Evolutionary conservation across 129 eudicot species (phyloP).

Genomic region (Helianthus annuus): DNA sequence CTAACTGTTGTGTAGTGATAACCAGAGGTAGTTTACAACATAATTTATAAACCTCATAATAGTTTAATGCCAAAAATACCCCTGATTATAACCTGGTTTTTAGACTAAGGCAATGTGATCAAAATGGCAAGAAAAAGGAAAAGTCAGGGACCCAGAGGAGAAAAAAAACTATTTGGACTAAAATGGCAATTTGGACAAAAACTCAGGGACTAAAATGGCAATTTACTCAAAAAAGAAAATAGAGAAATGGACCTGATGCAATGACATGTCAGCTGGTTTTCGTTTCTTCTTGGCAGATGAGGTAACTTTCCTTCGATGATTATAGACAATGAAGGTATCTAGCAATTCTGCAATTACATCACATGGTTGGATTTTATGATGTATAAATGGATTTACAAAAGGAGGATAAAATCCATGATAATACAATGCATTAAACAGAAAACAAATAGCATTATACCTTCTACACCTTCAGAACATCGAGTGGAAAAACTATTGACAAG

Average conservation of each 20-base stretch:
- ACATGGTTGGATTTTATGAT: not conserved
- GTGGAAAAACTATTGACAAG: conserved; percentile 65
- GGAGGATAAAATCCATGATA: not conserved
- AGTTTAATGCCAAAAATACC: too few species aligned
- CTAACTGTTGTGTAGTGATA: too few species aligned
- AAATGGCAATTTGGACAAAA: too few species aligned
- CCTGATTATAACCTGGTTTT: too few species aligned
- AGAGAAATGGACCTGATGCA: conserved; percentile 73
- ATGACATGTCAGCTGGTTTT: conserved; percentile 64
- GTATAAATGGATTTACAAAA: not conserved
- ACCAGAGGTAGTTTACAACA: too few species aligned
- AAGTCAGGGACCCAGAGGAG: too few species aligned
- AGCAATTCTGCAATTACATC: conserved; percentile 55
- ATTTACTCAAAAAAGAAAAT: not conserved
- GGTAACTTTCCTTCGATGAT: conserved; percentile 91
- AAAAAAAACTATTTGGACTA: too few species aligned
- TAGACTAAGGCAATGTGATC: too few species aligned
- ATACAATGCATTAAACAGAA: not conserved
- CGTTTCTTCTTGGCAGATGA: conserved; percentile 97
- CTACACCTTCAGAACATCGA: conserved; percentile 63
- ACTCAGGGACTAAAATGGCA: too few species aligned
- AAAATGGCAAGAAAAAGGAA: too few species aligned
- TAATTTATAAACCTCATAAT: too few species aligned
- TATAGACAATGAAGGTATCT: conserved; percentile 90
- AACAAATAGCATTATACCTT: conserved; percentile 47